phyloP scores from a whole-genome alignment of 176 grass and related monocot species.

The Juncus effusus region DNA sequence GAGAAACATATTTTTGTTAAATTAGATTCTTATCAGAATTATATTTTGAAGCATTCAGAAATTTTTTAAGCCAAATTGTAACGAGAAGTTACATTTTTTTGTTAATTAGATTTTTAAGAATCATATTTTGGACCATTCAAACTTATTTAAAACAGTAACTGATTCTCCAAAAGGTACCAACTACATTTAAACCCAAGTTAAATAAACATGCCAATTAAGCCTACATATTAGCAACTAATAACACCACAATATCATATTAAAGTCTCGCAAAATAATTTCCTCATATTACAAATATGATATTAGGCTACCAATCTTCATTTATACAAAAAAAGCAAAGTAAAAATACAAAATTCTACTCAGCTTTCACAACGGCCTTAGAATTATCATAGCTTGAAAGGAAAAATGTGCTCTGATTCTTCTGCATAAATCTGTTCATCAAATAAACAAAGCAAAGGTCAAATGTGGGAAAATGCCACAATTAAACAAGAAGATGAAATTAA shows the following conservation, averaged over 20 bases:
- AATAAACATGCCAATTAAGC: too few relatives aligned
- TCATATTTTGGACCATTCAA: too few relatives aligned
- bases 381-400: conserved; percentile 51
- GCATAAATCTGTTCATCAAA: conserved; percentile 60
- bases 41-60: too few relatives aligned
- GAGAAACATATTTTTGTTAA: too few relatives aligned
- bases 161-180: too few relatives aligned
- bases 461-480: background rate
- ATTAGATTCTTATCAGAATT: too few relatives aligned
- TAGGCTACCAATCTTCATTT: background rate
- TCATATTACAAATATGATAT: conserved; percentile 9
- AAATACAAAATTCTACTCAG: conserved; percentile 20
- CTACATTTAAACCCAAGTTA: too few relatives aligned
- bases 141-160: too few relatives aligned
- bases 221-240: conserved; percentile 17
- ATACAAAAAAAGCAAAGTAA: too few relatives aligned
- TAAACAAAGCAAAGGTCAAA: background rate
- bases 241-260: conserved; percentile 4
- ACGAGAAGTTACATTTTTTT: too few relatives aligned
- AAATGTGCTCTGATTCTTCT: conserved; percentile 80
- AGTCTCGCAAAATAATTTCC: conserved; percentile 1
- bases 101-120: too few relatives aligned
- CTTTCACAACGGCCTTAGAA: conserved; percentile 32
- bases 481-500: conserved; percentile 9
- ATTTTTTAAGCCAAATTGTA: too few relatives aligned